These are phyloP conservation scores for Casaregolazyma lundiana DNA, from an alignment of 1,139 yeast genomes.

Conservation along the genomic window DNA sequence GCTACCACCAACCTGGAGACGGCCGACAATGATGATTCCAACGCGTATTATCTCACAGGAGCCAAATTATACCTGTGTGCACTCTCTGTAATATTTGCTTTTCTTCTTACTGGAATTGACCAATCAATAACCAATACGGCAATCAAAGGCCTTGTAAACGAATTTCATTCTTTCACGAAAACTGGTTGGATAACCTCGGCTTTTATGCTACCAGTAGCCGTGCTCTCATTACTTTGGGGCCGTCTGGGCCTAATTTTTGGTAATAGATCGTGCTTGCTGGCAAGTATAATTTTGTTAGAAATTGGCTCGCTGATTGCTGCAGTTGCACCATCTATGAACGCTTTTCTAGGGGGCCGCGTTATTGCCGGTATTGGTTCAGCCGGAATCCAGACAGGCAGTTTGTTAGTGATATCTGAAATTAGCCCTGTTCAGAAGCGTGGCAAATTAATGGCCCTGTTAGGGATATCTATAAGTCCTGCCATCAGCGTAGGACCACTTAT, in stretches of 20 bases:
- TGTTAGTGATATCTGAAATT: conserved; percentile 55
- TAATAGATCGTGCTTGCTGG: conserved; percentile 20
- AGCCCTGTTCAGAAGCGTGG: conserved; percentile 57
- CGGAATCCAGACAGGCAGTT: conserved; percentile 55
- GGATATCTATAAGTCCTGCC: conserved; percentile 50
- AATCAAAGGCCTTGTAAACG: not conserved
- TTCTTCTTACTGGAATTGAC: conserved; percentile 7
- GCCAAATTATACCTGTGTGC: conserved; percentile 6
- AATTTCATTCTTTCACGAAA: conserved; percentile 3
- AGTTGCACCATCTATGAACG: conserved; percentile 50
- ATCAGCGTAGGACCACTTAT: conserved; percentile 62
- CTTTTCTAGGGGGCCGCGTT: conserved; percentile 63
- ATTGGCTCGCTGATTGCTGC: conserved; percentile 52
- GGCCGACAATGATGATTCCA: not conserved
- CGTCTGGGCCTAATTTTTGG: conserved; percentile 22
- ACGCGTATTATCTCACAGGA: not conserved
- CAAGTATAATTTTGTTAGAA: conserved; percentile 21
- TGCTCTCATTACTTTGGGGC: conserved; percentile 3
- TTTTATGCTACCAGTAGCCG: conserved; percentile 4
- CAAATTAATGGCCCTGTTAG: conserved; percentile 38
- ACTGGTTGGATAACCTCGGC: conserved; percentile 4
- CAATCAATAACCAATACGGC: conserved; percentile 5
- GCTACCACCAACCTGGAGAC: not conserved
- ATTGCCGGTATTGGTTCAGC: conserved; percentile 72
- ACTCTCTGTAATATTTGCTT: conserved; percentile 1